Base-by-base conservation (phyloP, 495 filamentous ascomycete species). In the Tuber brumale region DNA sequence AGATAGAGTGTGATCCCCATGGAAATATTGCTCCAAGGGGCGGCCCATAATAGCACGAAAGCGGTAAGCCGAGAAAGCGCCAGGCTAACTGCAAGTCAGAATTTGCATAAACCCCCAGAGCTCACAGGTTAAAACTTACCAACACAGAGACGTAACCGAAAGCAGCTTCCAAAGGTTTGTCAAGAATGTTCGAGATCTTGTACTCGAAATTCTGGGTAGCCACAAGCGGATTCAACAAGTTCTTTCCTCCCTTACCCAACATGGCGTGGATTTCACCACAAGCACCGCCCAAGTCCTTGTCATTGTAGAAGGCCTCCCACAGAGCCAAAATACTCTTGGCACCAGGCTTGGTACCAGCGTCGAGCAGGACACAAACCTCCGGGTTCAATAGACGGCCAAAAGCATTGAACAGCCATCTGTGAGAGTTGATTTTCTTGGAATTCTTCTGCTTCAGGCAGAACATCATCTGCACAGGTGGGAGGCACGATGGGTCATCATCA, bases 1-100 rank as follows among this genome's bases (percentile, higher is more conserved):
- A 74, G 95, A 96, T 37, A 98, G 74, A 21, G 82, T 85, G 69
- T 84, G 84, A 61, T 85, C 84, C 80, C 84, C 84, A 66, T 83
- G 81, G 79, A 85, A 85, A 73, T 85, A 85, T 74, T 85, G 84
- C 45, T 85, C 84, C 46, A 85, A 74, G 19, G 84, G 84, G 31
- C 84, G 82, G 44, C 84, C 82, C 76, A 83, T 83, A 31, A 81
- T 83, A 21, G 84, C 84, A 39, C 84, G 73, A 75, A 84, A 85
- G 66, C 84, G 70, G 72, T 85, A 85, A 39, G 84, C 84, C 57
- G 84, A 85, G 79, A 85, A 85, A 66, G 84, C 84, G 76, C 84
- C 84, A 51, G 84, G 84, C 79, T 83, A 72, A n/a, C 51, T 69
- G 41, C 7, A 69, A 57, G 73, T 83, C 57, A 83, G 81, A 51